Conservation (phyloP, 495 filamentous ascomycete genomes). For the Mytilinidion resinicola region DNA sequence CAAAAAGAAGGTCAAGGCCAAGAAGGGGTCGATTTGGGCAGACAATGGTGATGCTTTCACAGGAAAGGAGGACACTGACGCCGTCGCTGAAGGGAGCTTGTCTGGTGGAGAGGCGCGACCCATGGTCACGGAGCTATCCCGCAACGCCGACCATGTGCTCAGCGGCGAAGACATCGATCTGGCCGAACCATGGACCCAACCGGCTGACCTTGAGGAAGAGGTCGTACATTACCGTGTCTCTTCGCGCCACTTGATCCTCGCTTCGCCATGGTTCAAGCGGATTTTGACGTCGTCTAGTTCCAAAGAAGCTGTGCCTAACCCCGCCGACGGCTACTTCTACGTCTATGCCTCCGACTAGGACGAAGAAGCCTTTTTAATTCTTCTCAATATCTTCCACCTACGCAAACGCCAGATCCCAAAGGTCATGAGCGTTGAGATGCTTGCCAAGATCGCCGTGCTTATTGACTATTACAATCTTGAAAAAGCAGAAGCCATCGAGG, state of each 20-base stretch:
- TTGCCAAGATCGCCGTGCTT: conserved; percentile 46
- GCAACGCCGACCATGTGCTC: no score
- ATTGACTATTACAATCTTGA: conserved; percentile 50
- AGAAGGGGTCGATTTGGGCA: no score
- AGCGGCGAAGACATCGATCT: no score
- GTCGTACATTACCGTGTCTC: no score
- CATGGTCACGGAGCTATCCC: no score
- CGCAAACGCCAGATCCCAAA: conserved; percentile 40
- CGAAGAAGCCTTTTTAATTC: conserved; percentile 40
- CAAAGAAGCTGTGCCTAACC: conserved; percentile 34
- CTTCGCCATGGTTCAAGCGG: conserved; percentile 43
- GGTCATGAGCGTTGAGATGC: conserved; percentile 39
- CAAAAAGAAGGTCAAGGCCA: no score
- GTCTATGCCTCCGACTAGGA: conserved; percentile 38
- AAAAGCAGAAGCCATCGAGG: conserved; percentile 39
- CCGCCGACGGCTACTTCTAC: conserved; percentile 40
- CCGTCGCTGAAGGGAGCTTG: no score
- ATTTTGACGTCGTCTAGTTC: conserved; percentile 33
- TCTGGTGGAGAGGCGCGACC: no score
- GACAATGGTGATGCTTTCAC: no score
- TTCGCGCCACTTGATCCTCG: conserved; percentile 45
- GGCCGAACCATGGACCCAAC: no score
- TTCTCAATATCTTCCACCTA: conserved; percentile 49
- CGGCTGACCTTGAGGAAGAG: no score
- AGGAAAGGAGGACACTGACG: no score